Conservation (phyloP, 768 basidiomycete species). For the Termitomyces sp. region DNA sequence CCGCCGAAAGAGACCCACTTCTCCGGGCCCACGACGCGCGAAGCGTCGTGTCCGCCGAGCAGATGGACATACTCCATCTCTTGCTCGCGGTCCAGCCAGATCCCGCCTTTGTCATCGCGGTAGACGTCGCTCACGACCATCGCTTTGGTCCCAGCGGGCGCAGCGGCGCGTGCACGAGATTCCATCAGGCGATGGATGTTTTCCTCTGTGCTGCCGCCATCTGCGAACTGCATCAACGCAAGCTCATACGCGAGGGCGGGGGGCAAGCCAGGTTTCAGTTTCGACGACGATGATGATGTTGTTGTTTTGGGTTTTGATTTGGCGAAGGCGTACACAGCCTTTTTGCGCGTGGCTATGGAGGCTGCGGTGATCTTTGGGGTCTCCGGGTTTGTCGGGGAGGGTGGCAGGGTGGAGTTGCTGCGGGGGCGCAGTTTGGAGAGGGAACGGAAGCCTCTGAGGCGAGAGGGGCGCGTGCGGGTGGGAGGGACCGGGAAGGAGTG, state of each 20-base stretch:
- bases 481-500: too few species aligned
- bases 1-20: constrained; percentile 39
- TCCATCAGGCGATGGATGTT: constrained; percentile 52
- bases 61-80: constrained; percentile 64
- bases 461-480: constrained; percentile 8
- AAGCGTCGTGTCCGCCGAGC: constrained; percentile 26
- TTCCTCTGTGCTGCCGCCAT: constrained; percentile 54
- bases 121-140: constrained; percentile 45
- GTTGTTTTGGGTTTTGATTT: constrained; percentile 22
- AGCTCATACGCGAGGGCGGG: constrained; percentile 61
- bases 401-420: constrained; percentile 20
- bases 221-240: constrained; percentile 62
- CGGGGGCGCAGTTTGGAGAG: constrained; percentile 42
- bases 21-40: constrained; percentile 19
- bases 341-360: constrained; percentile 43
- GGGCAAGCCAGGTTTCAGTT: constrained; percentile 20
- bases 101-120: constrained; percentile 52
- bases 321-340: constrained; percentile 41
- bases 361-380: constrained; percentile 19
- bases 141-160: constrained; percentile 15
- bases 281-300: constrained; percentile 31
- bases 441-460: constrained; percentile 43
- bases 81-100: constrained; percentile 74
- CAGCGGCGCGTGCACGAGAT: constrained; percentile 42
- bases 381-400: constrained; percentile 13